A percentile compares a stretch with the other conserved stretches of the same genome.
phyloP scores from a whole-genome alignment of 1,139 yeast genomes.

The Hemisphaericaspora lyxosophila region DNA sequence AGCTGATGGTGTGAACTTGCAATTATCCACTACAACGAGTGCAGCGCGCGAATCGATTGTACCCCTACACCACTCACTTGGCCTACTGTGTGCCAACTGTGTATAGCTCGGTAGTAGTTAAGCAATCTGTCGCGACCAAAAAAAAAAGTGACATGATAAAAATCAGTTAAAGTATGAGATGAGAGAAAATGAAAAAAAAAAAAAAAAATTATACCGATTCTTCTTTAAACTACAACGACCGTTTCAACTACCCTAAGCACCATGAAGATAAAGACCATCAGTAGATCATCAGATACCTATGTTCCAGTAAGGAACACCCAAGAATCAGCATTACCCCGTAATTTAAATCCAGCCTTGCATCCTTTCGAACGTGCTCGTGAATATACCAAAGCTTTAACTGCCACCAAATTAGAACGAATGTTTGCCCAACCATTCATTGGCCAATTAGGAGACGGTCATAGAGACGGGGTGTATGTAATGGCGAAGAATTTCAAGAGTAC shows the following conservation, averaged over 20 bases:
- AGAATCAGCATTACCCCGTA: conserved; percentile 83
- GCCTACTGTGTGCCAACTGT: no score
- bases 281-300: conserved; percentile 86
- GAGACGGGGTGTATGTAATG: conserved; percentile 91
- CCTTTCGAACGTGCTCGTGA: conserved; percentile 97
- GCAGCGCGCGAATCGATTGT: no score
- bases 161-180: neutral
- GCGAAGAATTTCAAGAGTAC: conserved; percentile 75
- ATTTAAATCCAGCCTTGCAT: conserved; percentile 90
- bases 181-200: neutral
- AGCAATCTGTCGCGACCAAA: no score
- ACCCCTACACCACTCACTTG: no score
- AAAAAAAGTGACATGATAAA: no score
- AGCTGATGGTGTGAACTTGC: no score
- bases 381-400: conserved; percentile 90
- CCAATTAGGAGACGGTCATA: conserved; percentile 90
- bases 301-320: conserved; percentile 91
- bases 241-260: conserved; percentile 1
- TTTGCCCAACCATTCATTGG: conserved; percentile 98
- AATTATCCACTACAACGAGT: no score
- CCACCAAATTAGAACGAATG: conserved; percentile 92
- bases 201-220: neutral
- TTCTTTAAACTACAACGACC: neutral
- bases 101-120: no score
- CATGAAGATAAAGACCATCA: conserved; percentile 87